Evolutionary conservation across 2,329 filamentous ascomycete species (phyloP), one percentile per base, ranked within the genome.

Genomic region (Curvularia verruculosa): DNA sequence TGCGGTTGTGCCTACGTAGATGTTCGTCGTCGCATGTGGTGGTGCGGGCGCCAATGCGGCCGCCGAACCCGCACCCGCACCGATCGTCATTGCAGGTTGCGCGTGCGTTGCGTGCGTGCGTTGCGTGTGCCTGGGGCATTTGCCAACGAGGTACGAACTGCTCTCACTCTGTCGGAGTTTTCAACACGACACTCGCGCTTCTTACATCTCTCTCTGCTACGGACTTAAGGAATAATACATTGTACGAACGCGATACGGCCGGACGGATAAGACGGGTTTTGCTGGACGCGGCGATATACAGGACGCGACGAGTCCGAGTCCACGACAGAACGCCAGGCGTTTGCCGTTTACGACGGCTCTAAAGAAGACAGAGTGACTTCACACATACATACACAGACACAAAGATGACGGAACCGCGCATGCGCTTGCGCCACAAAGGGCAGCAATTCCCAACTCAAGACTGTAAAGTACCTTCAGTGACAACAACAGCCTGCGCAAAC

Each of bases 381-480:
- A n/a, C 31, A n/a, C 4, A 13, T 12, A 40, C 39, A n/a, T n/a
- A n/a, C n/a, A n/a, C n/a, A n/a, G n/a, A n/a, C n/a, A n/a, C n/a
- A n/a, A 41, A 24, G 18, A 82, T 82, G 80, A 78, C 80, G 18
- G 80, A 82, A 68, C 79, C 79, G 49, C 79, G 80, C 63, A 79
- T 80, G 75, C 75, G 80, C 49, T 68, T 76, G 62, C 79, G 80
- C 64, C 74, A 78, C 47, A 81, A 81, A 63, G 79, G 78, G 68
- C 77, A 77, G 59, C 76, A 81, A 66, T 82, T 82, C 68, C 73
- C 73, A 5, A 71, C 76, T 7, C 64, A 70, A 51, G 79, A 81
- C 61, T 75, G 76, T 78, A 66, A n/a, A n/a, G n/a, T n/a, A n/a
- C n/a, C n/a, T n/a, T n/a, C n/a, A n/a, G n/a, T n/a, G n/a, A n/a